Evolutionary conservation across 495 filamentous ascomycete genomes (phyloP).

Genomic region (Xylaria longipes): DNA sequence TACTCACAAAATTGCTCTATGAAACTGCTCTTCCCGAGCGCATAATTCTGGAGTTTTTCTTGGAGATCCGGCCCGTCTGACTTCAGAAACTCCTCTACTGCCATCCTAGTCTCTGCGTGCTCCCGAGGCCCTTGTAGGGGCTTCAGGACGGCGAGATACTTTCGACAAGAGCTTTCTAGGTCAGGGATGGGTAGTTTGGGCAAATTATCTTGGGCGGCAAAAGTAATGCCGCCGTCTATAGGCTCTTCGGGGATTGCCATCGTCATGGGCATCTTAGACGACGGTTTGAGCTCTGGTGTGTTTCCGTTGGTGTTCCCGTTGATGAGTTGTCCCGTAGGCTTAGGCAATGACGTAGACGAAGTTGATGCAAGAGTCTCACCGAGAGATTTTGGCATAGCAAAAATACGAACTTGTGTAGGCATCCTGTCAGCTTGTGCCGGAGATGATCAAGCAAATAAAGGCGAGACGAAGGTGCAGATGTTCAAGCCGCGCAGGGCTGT

Average conservation of each 20-base stretch:
- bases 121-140: slow-evolving; percentile 83
- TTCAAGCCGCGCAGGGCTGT: slow-evolving; percentile 82
- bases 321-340: slow-evolving; percentile 38
- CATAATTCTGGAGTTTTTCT: slow-evolving; percentile 90
- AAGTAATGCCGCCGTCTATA: slow-evolving; percentile 74
- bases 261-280: slow-evolving; percentile 40
- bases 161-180: slow-evolving; percentile 79
- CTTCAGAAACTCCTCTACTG: slow-evolving; percentile 85
- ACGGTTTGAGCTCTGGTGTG: slow-evolving; percentile 34
- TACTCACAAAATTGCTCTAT: slow-evolving; percentile 98
- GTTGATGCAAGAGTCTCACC: slow-evolving; percentile 64
- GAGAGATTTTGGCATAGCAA: slow-evolving; percentile 74
- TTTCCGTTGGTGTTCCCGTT: slow-evolving; percentile 33
- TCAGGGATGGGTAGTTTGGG: slow-evolving; percentile 95
- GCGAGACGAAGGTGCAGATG: slow-evolving; percentile 76
- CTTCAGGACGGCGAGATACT: slow-evolving; percentile 79
- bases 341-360: slow-evolving; percentile 38
- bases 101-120: slow-evolving; percentile 79
- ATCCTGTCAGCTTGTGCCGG: slow-evolving; percentile 48
- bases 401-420: slow-evolving; percentile 63
- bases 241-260: slow-evolving; percentile 48
- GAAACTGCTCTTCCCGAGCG: slow-evolving; percentile 90
- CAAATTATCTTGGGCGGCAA: slow-evolving; percentile 84
- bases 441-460: slow-evolving; percentile 68
- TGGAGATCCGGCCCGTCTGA: slow-evolving; percentile 85